phyloP scores from a whole-genome alignment of 2,329 filamentous ascomycete species.

The Gremmenia infestans region DNA sequence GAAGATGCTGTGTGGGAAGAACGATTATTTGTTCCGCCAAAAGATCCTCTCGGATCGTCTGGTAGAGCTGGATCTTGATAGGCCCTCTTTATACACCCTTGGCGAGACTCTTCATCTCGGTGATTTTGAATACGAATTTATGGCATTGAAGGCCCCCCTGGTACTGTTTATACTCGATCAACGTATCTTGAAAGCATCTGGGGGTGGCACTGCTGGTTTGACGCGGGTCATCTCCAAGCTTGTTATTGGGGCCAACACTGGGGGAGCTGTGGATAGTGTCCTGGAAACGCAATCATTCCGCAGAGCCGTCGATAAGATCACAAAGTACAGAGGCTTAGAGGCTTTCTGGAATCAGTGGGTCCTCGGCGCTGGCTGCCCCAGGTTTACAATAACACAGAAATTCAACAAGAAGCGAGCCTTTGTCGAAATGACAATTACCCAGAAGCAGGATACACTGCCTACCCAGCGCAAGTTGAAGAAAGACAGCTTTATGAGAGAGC shows the following conservation, averaged over 20 bases:
- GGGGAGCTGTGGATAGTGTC: slow-evolving; percentile 66
- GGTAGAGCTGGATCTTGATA: slow-evolving; percentile 72
- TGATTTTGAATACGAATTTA: slow-evolving; percentile 81
- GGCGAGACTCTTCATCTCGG: slow-evolving; percentile 75
- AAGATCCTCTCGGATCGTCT: slow-evolving; percentile 80
- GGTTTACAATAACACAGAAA: slow-evolving; percentile 77
- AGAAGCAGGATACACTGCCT: slow-evolving; percentile 52
- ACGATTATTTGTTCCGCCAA: slow-evolving; percentile 87
- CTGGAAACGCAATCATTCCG: slow-evolving; percentile 72
- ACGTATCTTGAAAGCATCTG: slow-evolving; percentile 81
- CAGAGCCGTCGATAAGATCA: slow-evolving; percentile 79
- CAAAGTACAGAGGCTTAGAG: slow-evolving; percentile 74
- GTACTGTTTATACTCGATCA: slow-evolving; percentile 93
- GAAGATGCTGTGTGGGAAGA: slow-evolving; percentile 85
- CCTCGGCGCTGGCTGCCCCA: slow-evolving; percentile 78
- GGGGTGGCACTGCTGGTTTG: slow-evolving; percentile 60
- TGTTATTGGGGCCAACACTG: slow-evolving; percentile 79
- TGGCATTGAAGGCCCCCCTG: slow-evolving; percentile 83
- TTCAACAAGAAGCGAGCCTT: slow-evolving; percentile 98
- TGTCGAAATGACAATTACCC: slow-evolving; percentile 84
- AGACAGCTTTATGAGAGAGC: slow-evolving; percentile 74
- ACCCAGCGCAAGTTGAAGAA: slow-evolving; percentile 57
- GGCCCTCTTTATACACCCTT: slow-evolving; percentile 77
- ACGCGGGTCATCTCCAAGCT: slow-evolving; percentile 81
- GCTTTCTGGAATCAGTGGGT: slow-evolving; percentile 95